Conservation (phyloP, 2,329 filamentous ascomycete species). For the Tolypocladium pustulatum region DNA sequence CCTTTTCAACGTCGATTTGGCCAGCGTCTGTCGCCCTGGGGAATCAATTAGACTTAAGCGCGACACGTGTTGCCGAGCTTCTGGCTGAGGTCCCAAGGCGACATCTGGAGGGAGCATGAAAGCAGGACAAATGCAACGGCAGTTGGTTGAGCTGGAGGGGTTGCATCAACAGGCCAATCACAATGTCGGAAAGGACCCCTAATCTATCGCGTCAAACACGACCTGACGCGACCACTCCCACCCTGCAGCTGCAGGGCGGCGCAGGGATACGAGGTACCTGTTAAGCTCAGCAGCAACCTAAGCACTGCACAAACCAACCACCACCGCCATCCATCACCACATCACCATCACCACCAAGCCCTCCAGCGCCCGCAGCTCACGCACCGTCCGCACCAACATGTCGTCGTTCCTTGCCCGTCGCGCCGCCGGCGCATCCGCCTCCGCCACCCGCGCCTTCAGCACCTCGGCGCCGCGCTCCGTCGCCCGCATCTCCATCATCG, state of each 20-base stretch:
- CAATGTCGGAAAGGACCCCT: not conserved
- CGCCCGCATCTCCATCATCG: slow-evolving; percentile 78
- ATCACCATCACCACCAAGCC: not conserved
- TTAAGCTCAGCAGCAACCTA: not conserved
- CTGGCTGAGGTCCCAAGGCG: not conserved
- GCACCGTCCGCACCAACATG: slow-evolving; percentile 17
- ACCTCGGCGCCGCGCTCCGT: slow-evolving; percentile 53
- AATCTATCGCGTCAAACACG: slow-evolving; percentile 2
- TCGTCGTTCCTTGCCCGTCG: slow-evolving; percentile 42
- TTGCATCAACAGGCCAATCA: slow-evolving; percentile 1
- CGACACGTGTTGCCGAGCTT: not conserved
- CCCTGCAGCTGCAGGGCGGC: not conserved
- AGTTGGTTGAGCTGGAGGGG: not conserved
- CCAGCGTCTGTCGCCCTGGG: no score
- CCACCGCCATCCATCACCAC: not conserved
- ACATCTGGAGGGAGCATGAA: not conserved
- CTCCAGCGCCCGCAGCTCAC: not conserved
- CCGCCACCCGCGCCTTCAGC: slow-evolving; percentile 62
- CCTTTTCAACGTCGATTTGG: no score
- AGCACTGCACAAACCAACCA: not conserved
- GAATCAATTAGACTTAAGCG: no score
- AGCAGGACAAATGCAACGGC: not conserved
- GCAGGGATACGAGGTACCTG: not conserved
- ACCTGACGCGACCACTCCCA: not conserved
- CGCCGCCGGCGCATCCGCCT: slow-evolving; percentile 36